Conservation (phyloP, 495 filamentous ascomycete genomes). For the Aspergillus biplanus region DNA sequence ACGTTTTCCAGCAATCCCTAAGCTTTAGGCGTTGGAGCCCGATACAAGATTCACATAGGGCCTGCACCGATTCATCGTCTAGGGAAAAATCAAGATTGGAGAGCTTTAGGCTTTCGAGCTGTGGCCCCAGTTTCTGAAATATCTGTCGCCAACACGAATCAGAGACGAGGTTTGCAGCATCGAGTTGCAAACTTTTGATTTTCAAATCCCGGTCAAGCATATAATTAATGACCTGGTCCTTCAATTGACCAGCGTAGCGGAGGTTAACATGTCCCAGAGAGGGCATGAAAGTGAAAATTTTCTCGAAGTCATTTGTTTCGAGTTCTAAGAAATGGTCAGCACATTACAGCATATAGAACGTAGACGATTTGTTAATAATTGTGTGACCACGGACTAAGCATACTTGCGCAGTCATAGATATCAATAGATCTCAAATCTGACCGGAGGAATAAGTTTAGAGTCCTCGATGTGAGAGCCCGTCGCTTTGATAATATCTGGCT, state of each 20-base stretch:
- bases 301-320: slow-evolving; percentile 71
- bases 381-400: slow-evolving; percentile 18
- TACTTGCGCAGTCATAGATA: slow-evolving; percentile 79
- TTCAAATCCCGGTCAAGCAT: slow-evolving; percentile 68
- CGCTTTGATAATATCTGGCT: slow-evolving; percentile 81
- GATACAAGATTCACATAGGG: slow-evolving; percentile 61
- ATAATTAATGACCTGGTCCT: slow-evolving; percentile 78
- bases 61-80: slow-evolving; percentile 65
- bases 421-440: slow-evolving; percentile 65
- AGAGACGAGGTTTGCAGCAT: slow-evolving; percentile 78
- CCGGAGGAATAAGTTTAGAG: slow-evolving; percentile 77
- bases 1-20: slow-evolving; percentile 57
- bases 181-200: slow-evolving; percentile 66
- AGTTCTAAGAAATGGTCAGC: slow-evolving; percentile 54
- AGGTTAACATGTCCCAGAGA: slow-evolving; percentile 69
- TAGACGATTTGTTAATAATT: not conserved
- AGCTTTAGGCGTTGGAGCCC: slow-evolving; percentile 75
- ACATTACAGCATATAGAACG: not conserved
- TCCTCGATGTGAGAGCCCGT: slow-evolving; percentile 69
- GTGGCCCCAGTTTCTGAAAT: slow-evolving; percentile 61
- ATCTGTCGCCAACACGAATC: slow-evolving; percentile 70
- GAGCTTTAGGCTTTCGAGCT: slow-evolving; percentile 69
- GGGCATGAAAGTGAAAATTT: slow-evolving; percentile 77
- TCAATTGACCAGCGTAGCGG: slow-evolving; percentile 83
- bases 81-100: slow-evolving; percentile 71